A percentile compares a stretch with the other conserved stretches of the same genome.
Conservation (phyloP, 345 rosid genomes). For the Brassica carinata region DNA sequence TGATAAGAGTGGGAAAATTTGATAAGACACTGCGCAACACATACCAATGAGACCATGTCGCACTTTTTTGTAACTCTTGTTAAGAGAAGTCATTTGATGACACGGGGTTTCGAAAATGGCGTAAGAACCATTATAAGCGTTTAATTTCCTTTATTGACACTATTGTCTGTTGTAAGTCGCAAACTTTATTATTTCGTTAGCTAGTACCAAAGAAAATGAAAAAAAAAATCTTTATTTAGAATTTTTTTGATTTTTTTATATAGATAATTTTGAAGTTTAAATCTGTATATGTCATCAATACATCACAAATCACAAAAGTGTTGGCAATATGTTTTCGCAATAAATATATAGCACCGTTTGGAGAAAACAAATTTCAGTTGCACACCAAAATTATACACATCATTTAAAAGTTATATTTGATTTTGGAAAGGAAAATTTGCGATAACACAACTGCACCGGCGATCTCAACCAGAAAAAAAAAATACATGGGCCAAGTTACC, state of each 20-base stretch:
- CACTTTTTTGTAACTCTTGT: not conserved
- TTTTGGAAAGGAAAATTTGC: not conserved
- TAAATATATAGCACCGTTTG: not conserved
- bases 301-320: not conserved
- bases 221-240: too few species aligned
- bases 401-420: not conserved
- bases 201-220: not conserved
- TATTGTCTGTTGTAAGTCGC: not conserved
- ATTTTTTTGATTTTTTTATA: not conserved
- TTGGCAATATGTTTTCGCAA: not conserved
- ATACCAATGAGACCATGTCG: not conserved
- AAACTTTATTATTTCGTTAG: not conserved
- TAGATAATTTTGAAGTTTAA: not conserved
- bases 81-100: constrained; percentile 5
- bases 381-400: not conserved
- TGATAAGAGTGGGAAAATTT: constrained; percentile 1
- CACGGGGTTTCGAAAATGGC: not conserved
- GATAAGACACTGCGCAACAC: constrained; percentile 13
- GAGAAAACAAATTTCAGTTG: not conserved
- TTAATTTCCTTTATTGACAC: not conserved
- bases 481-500: constrained; percentile 16
- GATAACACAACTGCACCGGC: not conserved
- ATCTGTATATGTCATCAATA: not conserved
- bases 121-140: not conserved
- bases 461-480: not conserved